Evolutionary conservation across 1,139 yeast genomes (phyloP), one percentile per base, ranked within the genome.

Genomic region (Arxiozyma bovina): DNA sequence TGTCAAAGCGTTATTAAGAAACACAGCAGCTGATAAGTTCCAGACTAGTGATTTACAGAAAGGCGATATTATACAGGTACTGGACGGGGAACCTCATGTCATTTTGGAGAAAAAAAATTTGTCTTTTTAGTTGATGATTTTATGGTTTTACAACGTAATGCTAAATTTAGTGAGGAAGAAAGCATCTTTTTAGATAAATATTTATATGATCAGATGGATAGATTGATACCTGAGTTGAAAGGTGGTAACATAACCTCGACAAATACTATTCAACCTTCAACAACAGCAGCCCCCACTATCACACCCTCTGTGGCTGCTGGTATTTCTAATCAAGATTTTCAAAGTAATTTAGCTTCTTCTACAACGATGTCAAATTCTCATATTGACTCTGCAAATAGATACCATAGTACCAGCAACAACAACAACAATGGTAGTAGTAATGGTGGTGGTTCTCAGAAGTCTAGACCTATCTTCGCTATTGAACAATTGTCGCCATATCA

Each of bases 401-500:
- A 38, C 20, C 4, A 41, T 34, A 43, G 49, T 38, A 15, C 11
- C 30, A 27, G 25, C 6, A 23, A 23, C 6, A 23, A 23, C 6
- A 30, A 12, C n/a, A 34, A 15, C 40, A 48, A 40, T 41, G 21
- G 17, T 41, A 48, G 20, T 15, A 34, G 20, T 18, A 4, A 25
- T 40, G 50, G 42, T 42, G 63, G 18, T 54, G 21, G 57, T 20
- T 61, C 73, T 52, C 72, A 61, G 57, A 66, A 61, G 27, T 58
- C 62, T 3, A 68, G 66, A 53, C 75, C 77, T 5, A 74, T 86
- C 51, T 81, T 81, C 60, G 87, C 95, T 6, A 89, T 93, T 62
- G 97, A 89, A 67, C 87, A 85, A 56, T 75, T 94, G 55, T 88
- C 97, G 11, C 98, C 99, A 12, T 93, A 88, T 70, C 94, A 87